A percentile compares a stretch with the other conserved stretches of the same genome.
Evolutionary conservation across 495 filamentous ascomycete genomes (phyloP).

Genomic region (Chaetomium tenue): DNA sequence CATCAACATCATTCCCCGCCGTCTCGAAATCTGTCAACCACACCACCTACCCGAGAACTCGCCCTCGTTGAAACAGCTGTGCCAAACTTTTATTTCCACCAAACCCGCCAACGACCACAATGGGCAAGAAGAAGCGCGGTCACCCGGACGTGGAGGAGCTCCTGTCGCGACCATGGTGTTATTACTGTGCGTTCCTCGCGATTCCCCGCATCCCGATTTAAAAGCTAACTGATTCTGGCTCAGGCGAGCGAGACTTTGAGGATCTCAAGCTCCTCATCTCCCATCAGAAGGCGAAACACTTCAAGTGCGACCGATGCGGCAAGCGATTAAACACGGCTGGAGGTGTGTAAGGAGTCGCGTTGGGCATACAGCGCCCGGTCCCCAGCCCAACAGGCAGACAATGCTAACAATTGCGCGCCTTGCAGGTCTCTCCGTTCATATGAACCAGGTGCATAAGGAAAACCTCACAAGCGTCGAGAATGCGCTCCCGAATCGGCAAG

Average conservation of each 20-base stretch:
- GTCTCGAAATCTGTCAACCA: neutral
- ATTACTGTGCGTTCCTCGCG: conserved; percentile 68
- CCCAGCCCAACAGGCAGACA: neutral
- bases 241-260: conserved; percentile 90
- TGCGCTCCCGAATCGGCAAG: conserved; percentile 77
- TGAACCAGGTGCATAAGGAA: conserved; percentile 99
- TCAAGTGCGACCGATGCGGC: conserved; percentile 88
- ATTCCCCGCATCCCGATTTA: neutral
- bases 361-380: neutral
- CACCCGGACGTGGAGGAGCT: conserved; percentile 85
- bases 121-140: conserved; percentile 84
- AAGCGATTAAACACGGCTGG: conserved; percentile 91
- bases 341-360: conserved; percentile 54
- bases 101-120: conserved; percentile 34
- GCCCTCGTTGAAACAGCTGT: too few relatives aligned
- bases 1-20: neutral
- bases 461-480: conserved; percentile 81
- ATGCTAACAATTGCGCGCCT: conserved; percentile 27
- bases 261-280: conserved; percentile 93
- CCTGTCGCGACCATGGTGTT: conserved; percentile 89
- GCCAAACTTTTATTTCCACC: neutral
- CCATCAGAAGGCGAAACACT: conserved; percentile 98
- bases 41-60: neutral
- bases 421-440: conserved; percentile 85
- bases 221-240: conserved; percentile 27